Conservation (phyloP, 164 flowering plant genomes). For the Magnolia sinica region DNA sequence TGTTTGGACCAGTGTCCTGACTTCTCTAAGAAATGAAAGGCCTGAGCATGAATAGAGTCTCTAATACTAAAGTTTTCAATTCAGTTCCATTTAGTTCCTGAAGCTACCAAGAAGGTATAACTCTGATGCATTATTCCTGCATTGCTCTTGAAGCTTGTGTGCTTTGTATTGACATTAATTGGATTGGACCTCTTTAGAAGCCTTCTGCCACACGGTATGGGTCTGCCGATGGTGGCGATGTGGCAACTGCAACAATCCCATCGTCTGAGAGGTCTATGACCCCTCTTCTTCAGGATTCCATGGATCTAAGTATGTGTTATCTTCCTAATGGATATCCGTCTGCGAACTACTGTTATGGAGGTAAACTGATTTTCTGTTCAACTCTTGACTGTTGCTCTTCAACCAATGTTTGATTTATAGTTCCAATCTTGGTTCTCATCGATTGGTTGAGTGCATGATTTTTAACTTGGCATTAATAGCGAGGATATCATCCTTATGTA, state of each 20-base stretch:
- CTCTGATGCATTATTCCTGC: not conserved
- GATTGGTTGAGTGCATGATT: too few relatives aligned
- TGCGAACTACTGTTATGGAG: conserved; percentile 46
- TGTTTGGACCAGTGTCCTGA: too few relatives aligned
- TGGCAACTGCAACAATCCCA: conserved; percentile 41
- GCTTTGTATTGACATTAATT: not conserved
- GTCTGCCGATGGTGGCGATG: conserved; percentile 33
- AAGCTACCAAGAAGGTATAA: conserved; percentile 58
- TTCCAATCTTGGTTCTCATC: too few relatives aligned
- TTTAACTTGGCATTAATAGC: too few relatives aligned
- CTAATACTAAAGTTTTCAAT: too few relatives aligned
- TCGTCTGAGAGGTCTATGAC: conserved; percentile 41
- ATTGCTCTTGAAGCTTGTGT: not conserved
- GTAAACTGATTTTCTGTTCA: conserved; percentile 17
- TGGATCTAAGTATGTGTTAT: conserved; percentile 38
- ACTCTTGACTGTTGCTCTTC: too few relatives aligned
- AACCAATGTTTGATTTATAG: too few relatives aligned
- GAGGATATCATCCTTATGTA: too few relatives aligned
- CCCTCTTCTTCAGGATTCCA: conserved; percentile 29
- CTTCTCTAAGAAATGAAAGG: too few relatives aligned
- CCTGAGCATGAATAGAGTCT: too few relatives aligned
- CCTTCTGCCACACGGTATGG: conserved; percentile 38
- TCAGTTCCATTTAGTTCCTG: too few relatives aligned
- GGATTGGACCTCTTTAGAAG: conserved; percentile 17
- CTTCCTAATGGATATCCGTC: conserved; percentile 42